A percentile compares a stretch with the other conserved stretches of the same genome.
Evolutionary conservation across 257 asterid genomes (phyloP).

Genomic region (Asclepias syriaca): DNA sequence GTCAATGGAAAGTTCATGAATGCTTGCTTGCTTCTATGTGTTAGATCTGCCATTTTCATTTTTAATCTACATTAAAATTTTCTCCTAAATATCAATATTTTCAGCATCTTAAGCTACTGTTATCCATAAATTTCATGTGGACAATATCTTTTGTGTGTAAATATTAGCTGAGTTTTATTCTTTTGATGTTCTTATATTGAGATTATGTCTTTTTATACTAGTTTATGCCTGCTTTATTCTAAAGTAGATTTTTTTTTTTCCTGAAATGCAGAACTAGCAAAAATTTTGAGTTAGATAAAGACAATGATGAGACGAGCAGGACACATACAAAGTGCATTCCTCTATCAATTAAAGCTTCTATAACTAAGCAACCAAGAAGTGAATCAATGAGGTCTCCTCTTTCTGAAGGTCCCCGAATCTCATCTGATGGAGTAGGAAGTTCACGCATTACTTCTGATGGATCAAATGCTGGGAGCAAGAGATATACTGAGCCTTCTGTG

Average conservation of each 20-base stretch:
- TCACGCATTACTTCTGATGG: slow-evolving; percentile 51
- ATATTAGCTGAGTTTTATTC: neutral
- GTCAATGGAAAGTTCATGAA: neutral
- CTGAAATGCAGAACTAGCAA: slow-evolving; percentile 47
- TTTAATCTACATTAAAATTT: neutral
- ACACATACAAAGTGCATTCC: slow-evolving; percentile 77
- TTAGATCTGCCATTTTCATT: neutral
- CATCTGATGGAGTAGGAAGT: slow-evolving; percentile 59
- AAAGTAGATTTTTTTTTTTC: slow-evolving; percentile 9
- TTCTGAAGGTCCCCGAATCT: slow-evolving; percentile 83
- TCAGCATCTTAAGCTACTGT: neutral
- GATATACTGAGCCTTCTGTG: slow-evolving; percentile 50
- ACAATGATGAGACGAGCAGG: slow-evolving; percentile 43
- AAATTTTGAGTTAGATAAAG: slow-evolving; percentile 49
- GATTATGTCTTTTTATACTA: neutral
- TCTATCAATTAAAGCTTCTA: slow-evolving; percentile 63
- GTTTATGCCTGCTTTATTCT: slow-evolving; percentile 10
- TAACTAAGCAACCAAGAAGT: slow-evolving; percentile 71
- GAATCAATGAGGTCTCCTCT: slow-evolving; percentile 89
- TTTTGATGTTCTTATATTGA: neutral
- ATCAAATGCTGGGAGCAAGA: slow-evolving; percentile 74
- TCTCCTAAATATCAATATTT: neutral
- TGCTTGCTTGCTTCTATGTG: neutral
- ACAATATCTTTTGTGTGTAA: neutral
- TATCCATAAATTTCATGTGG: neutral